Base-by-base conservation (phyloP, 176 grass and related monocot genomes). In the Oryza rufipogon region DNA sequence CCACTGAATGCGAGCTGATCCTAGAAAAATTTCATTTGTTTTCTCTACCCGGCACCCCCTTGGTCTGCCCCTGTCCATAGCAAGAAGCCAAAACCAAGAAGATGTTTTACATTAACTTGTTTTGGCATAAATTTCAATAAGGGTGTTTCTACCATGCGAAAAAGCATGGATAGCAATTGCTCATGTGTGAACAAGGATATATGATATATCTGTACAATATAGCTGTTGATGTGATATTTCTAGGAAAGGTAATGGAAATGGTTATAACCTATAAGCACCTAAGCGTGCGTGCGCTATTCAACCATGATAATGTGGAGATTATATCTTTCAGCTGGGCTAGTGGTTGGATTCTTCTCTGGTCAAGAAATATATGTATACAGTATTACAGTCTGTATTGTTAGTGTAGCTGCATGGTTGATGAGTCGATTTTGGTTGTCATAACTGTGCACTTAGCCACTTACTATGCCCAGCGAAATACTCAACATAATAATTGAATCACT, bases 41-140 rank as follows among this genome's bases (percentile, higher is more conserved):
- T 16, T 41, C 39, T 19, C 54, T 4, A 15, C 19, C 4, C 20
- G 54, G 54, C 14, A 7, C 12, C 54, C 14, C 54, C 54, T 58
- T 58, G 6, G 54, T n/a, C 7, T 9, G 19, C 17, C 54, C 17
- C 19, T 58, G 7, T 58, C 17, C 6, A n/a, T 58, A 58, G 19
- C 54, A 58, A 58, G 54, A 58, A 58, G 6, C 19, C 54, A 58
- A 58, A 58, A 58, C 19, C 19, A 75, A 36, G 16, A 64, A 64
- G 52, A 65, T 10, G 41, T 52, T 79, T 85, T 56, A 19, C 26
- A 33, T 48, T 64, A 36, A 33, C 39, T 64, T 12, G 1, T n/a
- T 13, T 9, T 74, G 46, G 32, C 22, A 74, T 11, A 74, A 46
- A 83, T 64, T 22, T 73, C 22, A 73, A 73, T 49, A 28, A 48